These are phyloP conservation scores for Centaurea solstitialis DNA, from an alignment of 129 eudicot genomes.

Conservation along the genomic window DNA sequence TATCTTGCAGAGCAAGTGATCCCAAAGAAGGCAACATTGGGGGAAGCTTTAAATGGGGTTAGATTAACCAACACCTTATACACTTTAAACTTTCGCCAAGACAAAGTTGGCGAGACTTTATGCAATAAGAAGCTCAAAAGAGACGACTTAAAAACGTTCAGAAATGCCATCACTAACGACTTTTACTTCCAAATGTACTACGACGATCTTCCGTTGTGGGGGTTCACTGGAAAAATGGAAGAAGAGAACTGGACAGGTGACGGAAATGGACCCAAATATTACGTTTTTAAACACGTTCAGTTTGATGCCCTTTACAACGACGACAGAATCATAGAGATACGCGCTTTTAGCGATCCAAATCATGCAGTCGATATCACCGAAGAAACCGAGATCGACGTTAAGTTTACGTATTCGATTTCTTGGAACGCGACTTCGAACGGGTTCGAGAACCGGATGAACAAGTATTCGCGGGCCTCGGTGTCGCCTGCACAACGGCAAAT, in stretches of 20 bases:
- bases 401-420: slow-evolving; percentile 65
- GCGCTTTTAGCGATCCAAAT: slow-evolving; percentile 82
- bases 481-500: slow-evolving; percentile 49
- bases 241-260: slow-evolving; percentile 36
- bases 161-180: slow-evolving; percentile 56
- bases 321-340: slow-evolving; percentile 69
- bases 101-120: slow-evolving; percentile 42
- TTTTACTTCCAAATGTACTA: slow-evolving; percentile 87
- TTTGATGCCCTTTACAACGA: slow-evolving; percentile 70
- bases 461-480: slow-evolving; percentile 62
- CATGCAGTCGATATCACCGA: slow-evolving; percentile 67
- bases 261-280: slow-evolving; percentile 42
- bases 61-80: slow-evolving; percentile 63
- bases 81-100: slow-evolving; percentile 54
- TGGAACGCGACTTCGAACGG: slow-evolving; percentile 66
- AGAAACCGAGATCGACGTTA: slow-evolving; percentile 43
- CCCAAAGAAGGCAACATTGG: slow-evolving; percentile 65
- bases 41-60: slow-evolving; percentile 81
- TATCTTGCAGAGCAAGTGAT: slow-evolving; percentile 48
- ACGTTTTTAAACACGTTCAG: slow-evolving; percentile 65
- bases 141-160: slow-evolving; percentile 58
- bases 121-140: slow-evolving; percentile 55
- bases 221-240: slow-evolving; percentile 80
- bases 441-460: slow-evolving; percentile 66
- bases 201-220: slow-evolving; percentile 95